These are phyloP conservation scores for Arctium lappa DNA, from an alignment of 129 eudicot species.

Conservation along the genomic window DNA sequence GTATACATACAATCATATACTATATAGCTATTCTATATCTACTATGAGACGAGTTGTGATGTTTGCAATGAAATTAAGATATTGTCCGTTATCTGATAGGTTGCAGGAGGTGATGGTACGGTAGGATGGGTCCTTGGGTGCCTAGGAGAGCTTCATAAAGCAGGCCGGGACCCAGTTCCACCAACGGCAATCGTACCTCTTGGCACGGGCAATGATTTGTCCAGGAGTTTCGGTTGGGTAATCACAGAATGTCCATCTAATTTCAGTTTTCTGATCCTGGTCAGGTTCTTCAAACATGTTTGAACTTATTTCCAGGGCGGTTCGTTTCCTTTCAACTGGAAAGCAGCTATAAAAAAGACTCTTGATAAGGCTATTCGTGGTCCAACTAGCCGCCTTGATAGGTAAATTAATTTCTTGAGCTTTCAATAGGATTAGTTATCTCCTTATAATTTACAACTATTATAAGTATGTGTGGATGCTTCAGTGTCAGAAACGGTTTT, in stretches of 20 bases:
- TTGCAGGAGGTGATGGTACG: slow-evolving; percentile 99
- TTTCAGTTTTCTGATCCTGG: neutral
- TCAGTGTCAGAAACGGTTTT: neutral
- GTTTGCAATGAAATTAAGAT: neutral
- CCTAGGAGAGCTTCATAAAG: slow-evolving; percentile 80
- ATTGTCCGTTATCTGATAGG: slow-evolving; percentile 45
- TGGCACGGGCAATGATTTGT: slow-evolving; percentile 96
- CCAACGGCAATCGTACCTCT: slow-evolving; percentile 90
- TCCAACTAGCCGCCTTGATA: slow-evolving; percentile 63
- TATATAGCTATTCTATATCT: neutral
- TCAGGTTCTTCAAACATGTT: slow-evolving; percentile 18
- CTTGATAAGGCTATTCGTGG: slow-evolving; percentile 69
- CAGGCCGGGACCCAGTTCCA: slow-evolving; percentile 76
- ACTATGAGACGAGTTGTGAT: neutral
- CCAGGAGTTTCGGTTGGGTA: slow-evolving; percentile 99
- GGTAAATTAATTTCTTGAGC: slow-evolving; percentile 38
- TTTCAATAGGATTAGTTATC: neutral
- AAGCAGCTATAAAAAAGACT: slow-evolving; percentile 78
- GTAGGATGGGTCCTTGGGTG: slow-evolving; percentile 99
- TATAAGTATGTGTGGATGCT: neutral
- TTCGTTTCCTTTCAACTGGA: slow-evolving; percentile 96
- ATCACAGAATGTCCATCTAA: slow-evolving; percentile 11
- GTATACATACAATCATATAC: neutral
- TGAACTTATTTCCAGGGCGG: slow-evolving; percentile 63
- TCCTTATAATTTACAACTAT: too few species aligned